These are phyloP conservation scores for Orbilia javanica DNA, from an alignment of 2,329 filamentous ascomycete species.

Conservation along the genomic window DNA sequence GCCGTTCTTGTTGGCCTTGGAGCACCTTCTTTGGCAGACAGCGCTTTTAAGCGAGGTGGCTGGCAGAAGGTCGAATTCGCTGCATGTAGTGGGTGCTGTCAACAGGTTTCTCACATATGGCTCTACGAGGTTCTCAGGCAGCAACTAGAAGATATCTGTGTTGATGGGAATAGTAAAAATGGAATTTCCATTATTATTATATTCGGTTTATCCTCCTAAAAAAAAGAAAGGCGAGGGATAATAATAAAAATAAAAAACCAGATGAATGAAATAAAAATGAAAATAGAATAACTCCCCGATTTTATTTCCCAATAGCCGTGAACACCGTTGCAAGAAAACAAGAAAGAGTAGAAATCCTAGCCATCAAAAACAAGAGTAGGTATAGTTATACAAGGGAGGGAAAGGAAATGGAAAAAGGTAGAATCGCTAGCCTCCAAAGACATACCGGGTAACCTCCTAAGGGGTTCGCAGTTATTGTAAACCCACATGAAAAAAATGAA, in stretches of 20 bases:
- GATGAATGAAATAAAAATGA: slow-evolving; percentile 16
- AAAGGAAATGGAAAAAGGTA: slow-evolving; percentile 2
- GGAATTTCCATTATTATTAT: slow-evolving; percentile 53
- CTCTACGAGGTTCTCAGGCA: slow-evolving; percentile 5
- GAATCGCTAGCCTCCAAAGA: slow-evolving; percentile 50
- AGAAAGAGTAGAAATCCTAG: slow-evolving; percentile 29
- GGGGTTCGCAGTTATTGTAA: slow-evolving; percentile 2
- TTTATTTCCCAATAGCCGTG: slow-evolving; percentile 40
- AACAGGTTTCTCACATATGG: background rate
- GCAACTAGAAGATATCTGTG: background rate
- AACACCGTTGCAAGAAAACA: slow-evolving; percentile 42
- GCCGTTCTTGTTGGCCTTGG: background rate
- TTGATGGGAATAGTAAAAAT: slow-evolving; percentile 43
- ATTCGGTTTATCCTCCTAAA: slow-evolving; percentile 23
- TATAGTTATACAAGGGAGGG: slow-evolving; percentile 45
- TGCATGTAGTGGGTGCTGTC: background rate
- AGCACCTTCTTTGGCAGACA: slow-evolving; percentile 20
- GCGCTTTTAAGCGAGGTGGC: slow-evolving; percentile 46
- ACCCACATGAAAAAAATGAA: slow-evolving; percentile 29
- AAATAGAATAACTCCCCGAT: slow-evolving; percentile 41
- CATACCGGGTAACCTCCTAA: slow-evolving; percentile 24
- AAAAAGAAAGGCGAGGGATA: background rate
- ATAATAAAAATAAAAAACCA: slow-evolving; percentile 16
- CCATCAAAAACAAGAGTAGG: slow-evolving; percentile 33
- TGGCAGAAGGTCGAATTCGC: background rate